Percentiles rank a stretch among this genome's conserved stretches.
Conservation (phyloP, 2,329 filamentous ascomycete species). For the Pseudocercospora crystallina region DNA sequence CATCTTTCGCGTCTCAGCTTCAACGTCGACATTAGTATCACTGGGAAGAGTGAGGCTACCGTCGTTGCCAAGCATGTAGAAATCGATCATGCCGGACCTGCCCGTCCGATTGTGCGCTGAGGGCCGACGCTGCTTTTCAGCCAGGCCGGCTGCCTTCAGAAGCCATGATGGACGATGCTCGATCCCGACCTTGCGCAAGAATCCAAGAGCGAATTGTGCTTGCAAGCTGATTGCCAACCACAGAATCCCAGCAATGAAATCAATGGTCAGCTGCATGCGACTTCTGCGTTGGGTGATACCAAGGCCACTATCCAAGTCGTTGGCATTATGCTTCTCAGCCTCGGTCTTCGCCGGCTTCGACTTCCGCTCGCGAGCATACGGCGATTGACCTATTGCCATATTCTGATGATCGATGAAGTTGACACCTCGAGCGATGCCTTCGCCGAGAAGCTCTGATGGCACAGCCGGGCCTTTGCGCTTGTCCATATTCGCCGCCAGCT, state of each 20-base stretch:
- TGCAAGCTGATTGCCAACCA: conserved; percentile 61
- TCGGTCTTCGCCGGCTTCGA: conserved; percentile 28
- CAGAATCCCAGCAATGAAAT: conserved; percentile 74
- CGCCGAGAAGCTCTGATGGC: conserved; percentile 44
- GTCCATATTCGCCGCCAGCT: conserved; percentile 61
- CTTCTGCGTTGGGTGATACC: conserved; percentile 76
- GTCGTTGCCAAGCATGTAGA: conserved; percentile 53
- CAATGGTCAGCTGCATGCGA: conserved; percentile 72
- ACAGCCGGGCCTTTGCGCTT: conserved; percentile 39
- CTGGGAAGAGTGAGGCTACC: conserved; percentile 57
- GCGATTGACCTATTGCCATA: conserved; percentile 36
- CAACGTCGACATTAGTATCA: conserved; percentile 72
- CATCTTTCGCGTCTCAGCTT: conserved; percentile 70
- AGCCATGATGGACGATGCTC: conserved; percentile 65
- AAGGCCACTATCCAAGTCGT: conserved; percentile 60
- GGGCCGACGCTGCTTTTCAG: conserved; percentile 34
- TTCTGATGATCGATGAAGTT: conserved; percentile 36
- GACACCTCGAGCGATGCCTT: conserved; percentile 40
- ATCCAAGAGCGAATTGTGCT: conserved; percentile 55
- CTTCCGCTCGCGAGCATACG: conserved; percentile 70
- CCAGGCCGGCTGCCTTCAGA: conserved; percentile 49
- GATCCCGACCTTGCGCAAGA: conserved; percentile 62
- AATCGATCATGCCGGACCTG: conserved; percentile 40
- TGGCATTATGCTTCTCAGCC: conserved; percentile 24
- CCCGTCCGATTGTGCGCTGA: conserved; percentile 18